Evolutionary conservation across 345 rosid genomes (phyloP).

Genomic region (Eucalyptus grandis): DNA sequence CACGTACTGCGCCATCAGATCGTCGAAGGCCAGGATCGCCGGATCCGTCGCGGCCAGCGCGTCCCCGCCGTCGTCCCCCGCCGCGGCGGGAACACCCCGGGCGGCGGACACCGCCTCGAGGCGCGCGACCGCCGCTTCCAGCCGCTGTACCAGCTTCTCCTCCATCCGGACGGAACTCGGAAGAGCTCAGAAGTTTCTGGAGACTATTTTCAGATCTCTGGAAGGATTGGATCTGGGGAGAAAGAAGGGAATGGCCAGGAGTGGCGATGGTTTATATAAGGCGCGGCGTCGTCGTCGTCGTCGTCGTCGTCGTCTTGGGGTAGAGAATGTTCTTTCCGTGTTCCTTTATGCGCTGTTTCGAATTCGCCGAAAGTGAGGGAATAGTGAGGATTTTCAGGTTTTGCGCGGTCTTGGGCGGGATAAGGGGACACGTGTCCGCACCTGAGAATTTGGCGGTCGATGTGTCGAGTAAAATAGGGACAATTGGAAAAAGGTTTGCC

Average conservation of each 20-base stretch:
- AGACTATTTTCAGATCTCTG: neutral
- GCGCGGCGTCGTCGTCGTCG: neutral
- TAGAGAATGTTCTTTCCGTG: neutral
- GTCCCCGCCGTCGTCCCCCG: neutral
- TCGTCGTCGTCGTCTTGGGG: neutral
- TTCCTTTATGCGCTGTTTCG: neutral
- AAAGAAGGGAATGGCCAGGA: neutral
- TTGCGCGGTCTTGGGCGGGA: neutral
- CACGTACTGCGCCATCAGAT: conserved; percentile 39
- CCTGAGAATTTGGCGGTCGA: neutral
- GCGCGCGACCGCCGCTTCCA: conserved; percentile 77
- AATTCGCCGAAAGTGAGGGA: neutral
- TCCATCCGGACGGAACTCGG: conserved; percentile 33
- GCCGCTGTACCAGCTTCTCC: conserved; percentile 52
- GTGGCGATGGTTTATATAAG: neutral
- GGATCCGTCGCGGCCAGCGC: conserved; percentile 41
- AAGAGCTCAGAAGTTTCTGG: neutral
- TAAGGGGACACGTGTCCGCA: neutral
- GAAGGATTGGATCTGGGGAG: neutral
- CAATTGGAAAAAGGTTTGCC: neutral
- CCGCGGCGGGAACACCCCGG: conserved; percentile 6
- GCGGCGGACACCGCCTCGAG: conserved; percentile 47
- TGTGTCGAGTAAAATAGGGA: neutral
- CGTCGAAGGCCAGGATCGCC: conserved; percentile 68
- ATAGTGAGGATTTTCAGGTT: neutral